phyloP scores from a whole-genome alignment of 352 stramenopile genomes.

The Salisapilia sapeloensis region DNA sequence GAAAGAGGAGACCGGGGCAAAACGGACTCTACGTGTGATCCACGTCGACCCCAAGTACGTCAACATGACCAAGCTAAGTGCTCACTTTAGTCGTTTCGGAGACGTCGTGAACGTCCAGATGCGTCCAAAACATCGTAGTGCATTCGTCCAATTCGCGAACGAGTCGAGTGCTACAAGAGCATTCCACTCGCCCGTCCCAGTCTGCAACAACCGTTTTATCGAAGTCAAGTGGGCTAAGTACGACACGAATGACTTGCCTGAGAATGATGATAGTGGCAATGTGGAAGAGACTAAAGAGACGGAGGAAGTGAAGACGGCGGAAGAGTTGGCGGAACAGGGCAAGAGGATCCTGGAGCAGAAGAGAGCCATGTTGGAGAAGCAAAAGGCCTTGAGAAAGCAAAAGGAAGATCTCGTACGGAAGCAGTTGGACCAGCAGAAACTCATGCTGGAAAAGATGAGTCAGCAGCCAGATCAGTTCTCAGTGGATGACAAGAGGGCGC shows the following conservation, averaged over 20 bases:
- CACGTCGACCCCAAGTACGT: slow-evolving; percentile 80
- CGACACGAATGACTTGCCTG: slow-evolving; percentile 46
- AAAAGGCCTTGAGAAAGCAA: slow-evolving; percentile 67
- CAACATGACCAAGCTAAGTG: slow-evolving; percentile 78
- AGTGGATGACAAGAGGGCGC: slow-evolving; percentile 45
- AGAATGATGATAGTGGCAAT: too few relatives aligned
- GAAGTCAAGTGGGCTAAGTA: slow-evolving; percentile 78
- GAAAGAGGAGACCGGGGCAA: slow-evolving; percentile 6
- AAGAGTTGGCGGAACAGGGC: slow-evolving; percentile 68
- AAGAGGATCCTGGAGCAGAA: slow-evolving; percentile 74
- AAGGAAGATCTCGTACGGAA: slow-evolving; percentile 70
- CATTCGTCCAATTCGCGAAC: slow-evolving; percentile 76
- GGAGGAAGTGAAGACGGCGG: slow-evolving; percentile 40
- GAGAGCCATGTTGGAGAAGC: slow-evolving; percentile 72
- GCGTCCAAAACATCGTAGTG: slow-evolving; percentile 57
- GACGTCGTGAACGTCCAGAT: slow-evolving; percentile 83
- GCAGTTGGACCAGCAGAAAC: slow-evolving; percentile 65
- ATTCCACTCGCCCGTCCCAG: slow-evolving; percentile 72
- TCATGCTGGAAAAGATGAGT: slow-evolving; percentile 69
- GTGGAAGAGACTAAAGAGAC: slow-evolving; percentile 12
- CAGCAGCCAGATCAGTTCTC: slow-evolving; percentile 54
- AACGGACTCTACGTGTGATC: slow-evolving; percentile 67
- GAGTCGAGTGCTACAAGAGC: slow-evolving; percentile 71
- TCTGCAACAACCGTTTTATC: slow-evolving; percentile 84
- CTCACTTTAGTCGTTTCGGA: slow-evolving; percentile 80